Evolutionary conservation across 441 rosid genomes (phyloP).

Genomic region (Manihot esculenta): DNA sequence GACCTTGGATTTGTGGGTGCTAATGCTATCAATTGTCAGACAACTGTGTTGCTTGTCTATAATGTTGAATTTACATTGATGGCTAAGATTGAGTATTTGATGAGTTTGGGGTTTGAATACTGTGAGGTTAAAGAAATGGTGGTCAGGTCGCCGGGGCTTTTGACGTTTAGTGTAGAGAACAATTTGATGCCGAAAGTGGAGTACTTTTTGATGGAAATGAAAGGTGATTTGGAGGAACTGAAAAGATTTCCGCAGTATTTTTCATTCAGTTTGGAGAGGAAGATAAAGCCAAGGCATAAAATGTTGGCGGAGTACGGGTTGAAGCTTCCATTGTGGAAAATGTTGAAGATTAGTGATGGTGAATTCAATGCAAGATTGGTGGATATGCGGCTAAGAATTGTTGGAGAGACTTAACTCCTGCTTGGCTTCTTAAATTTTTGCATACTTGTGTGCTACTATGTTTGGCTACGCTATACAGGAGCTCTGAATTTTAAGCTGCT

Average conservation of each 20-base stretch:
- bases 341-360: constrained; percentile 81
- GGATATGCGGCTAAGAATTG: constrained; percentile 47
- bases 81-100: constrained; percentile 58
- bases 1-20: constrained; percentile 58
- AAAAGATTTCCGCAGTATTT: constrained; percentile 81
- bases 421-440: not conserved
- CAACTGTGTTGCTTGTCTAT: constrained; percentile 62
- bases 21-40: constrained; percentile 40
- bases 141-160: constrained; percentile 67
- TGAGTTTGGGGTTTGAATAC: constrained; percentile 52
- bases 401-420: constrained; percentile 27
- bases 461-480: not conserved
- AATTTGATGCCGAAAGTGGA: constrained; percentile 64
- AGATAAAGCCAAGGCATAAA: constrained; percentile 77
- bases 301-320: constrained; percentile 57
- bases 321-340: constrained; percentile 57
- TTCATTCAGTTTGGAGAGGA: constrained; percentile 82
- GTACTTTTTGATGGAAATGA: constrained; percentile 60
- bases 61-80: constrained; percentile 54
- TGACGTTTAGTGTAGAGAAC: constrained; percentile 64
- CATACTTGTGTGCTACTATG: not conserved
- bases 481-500: constrained; percentile 3
- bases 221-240: constrained; percentile 58
- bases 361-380: constrained; percentile 57
- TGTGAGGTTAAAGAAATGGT: constrained; percentile 62